Base-by-base conservation (phyloP, 805 yeast genomes). In the Blastobotrys terrestris region DNA sequence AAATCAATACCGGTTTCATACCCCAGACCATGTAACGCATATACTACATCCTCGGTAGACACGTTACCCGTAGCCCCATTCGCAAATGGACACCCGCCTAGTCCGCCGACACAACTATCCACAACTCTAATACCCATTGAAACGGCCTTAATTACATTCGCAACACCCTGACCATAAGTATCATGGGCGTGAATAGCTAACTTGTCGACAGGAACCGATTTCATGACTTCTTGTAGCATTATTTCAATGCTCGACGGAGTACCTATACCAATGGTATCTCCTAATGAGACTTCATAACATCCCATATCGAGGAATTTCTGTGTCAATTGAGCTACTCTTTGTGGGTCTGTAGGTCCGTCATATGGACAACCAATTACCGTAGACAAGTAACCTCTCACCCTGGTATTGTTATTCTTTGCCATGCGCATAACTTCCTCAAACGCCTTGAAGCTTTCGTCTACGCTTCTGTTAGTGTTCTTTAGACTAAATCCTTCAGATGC, bases 51-150 rank as follows among this genome's bases (percentile, higher is more conserved):
- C 48, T 66, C 69, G 5, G 69, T 64, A 3, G 68, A 59, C 11
- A 63, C 67, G 44, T 64, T 65, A 3, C 69, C 69, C 5, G 63
- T 60, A 3, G 69, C 67, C 2, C 69, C 68, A 47, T 64, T 64
- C 20, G 69, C 67, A 46, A 62, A 66, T 2, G 69, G 69, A 44
- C 69, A 66, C n/a, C 69, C 69, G 18, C 69, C 69, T 4, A 66
- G 63, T 2, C 68, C 68, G 8, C 61, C 67, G 2, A 63, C 66
- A 6, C 64, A 61, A 43, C 64, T 53, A 49, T 66, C 69, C 3
- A 66, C 62, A 1, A 60, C 60, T 21, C 66, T 49, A 20, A 66
- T 50, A 7, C 69, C 69, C 62, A 62, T 56, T 13, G 62, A 63
- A 15, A 65, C 60, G 1, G 69, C 67, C 50, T 58, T 54, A 47